phyloP scores from a whole-genome alignment of 2,329 filamentous ascomycete genomes.

The Apiospora saccharicola region DNA sequence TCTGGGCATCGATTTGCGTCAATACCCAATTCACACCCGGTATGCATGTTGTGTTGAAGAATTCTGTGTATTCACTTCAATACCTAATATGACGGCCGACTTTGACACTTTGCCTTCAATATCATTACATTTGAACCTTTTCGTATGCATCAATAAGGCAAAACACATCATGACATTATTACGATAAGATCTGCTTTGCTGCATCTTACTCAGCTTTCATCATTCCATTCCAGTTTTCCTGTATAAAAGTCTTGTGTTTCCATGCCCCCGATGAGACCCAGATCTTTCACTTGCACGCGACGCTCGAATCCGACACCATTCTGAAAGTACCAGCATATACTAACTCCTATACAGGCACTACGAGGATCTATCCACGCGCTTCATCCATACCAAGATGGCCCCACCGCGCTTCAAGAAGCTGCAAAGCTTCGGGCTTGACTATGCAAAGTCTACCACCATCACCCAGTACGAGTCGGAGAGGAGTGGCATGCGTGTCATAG shows the following conservation, averaged over 20 bases:
- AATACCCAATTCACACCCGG: neutral
- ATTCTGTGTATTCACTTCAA: neutral
- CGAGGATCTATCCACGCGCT: neutral
- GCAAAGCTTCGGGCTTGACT: constrained; percentile 87
- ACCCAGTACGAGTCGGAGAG: constrained; percentile 95
- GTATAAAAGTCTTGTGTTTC: neutral
- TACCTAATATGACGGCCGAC: neutral
- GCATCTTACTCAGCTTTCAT: neutral
- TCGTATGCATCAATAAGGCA: no score
- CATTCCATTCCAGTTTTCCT: neutral
- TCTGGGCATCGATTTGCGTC: neutral
- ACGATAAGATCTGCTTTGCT: neutral
- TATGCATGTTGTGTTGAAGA: neutral
- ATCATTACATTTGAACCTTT: neutral
- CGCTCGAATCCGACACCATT: neutral
- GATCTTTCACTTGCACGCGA: neutral
- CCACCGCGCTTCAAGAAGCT: constrained; percentile 78
- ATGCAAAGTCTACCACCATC: constrained; percentile 80
- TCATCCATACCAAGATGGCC: constrained; percentile 57
- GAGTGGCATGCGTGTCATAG: constrained; percentile 93
- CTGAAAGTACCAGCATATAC: neutral
- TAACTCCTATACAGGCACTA: neutral
- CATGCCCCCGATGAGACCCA: neutral
- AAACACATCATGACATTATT: neutral
- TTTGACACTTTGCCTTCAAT: neutral